Conservation (phyloP, 345 rosid genomes). For the Populus simonii region DNA sequence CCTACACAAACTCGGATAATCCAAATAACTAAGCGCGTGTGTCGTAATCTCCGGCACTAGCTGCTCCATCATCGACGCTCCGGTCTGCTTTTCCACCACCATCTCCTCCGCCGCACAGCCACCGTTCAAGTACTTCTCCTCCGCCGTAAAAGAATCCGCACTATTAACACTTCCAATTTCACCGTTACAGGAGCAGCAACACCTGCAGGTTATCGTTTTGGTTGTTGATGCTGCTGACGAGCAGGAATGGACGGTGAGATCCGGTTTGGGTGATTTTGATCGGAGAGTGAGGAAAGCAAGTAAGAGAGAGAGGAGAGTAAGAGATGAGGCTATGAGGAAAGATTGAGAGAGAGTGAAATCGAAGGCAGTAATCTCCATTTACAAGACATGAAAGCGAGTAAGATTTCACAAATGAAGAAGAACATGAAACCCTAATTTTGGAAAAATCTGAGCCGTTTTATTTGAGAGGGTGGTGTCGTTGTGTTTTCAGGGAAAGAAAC, state of each 20-base stretch:
- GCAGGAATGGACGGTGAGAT: conserved; percentile 2
- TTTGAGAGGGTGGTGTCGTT: neutral
- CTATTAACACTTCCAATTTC: neutral
- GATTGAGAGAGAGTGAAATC: conserved; percentile 30
- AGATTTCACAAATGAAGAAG: neutral
- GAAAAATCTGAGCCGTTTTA: neutral
- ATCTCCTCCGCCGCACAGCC: conserved; percentile 26
- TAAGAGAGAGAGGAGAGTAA: conserved; percentile 42
- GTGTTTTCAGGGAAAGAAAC: neutral
- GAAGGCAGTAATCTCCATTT: conserved; percentile 53
- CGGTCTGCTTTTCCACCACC: conserved; percentile 59
- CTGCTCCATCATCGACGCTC: conserved; percentile 99
- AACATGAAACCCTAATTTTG: conserved; percentile 41
- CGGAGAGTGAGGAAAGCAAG: conserved; percentile 39
- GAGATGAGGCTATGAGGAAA: conserved; percentile 47
- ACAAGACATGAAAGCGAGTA: conserved; percentile 52
- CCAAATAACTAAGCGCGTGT: conserved; percentile 96
- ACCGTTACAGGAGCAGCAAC: conserved; percentile 35
- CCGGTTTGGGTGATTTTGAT: conserved; percentile 37
- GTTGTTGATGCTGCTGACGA: neutral
- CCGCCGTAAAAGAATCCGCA: neutral
- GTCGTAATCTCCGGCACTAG: conserved; percentile 97
- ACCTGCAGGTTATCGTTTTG: conserved; percentile 15
- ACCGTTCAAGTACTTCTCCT: conserved; percentile 14
- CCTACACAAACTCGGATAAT: conserved; percentile 88